Evolutionary conservation across 208 protist genomes (phyloP).

Genomic region (Herpetomonas samuelpessoai): DNA sequence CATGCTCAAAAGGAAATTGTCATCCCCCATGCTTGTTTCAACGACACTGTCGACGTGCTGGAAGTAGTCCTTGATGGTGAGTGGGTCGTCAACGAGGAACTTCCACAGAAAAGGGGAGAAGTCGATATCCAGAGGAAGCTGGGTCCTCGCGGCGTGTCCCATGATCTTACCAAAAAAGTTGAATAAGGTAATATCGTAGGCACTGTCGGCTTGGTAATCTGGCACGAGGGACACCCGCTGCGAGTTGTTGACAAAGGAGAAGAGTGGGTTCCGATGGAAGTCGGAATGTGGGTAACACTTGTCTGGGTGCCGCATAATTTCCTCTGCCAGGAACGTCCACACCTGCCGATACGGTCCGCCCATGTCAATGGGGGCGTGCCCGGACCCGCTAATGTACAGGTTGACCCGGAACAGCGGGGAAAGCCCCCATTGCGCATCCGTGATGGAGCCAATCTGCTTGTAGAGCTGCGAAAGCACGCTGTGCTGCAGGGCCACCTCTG

Average conservation of each 20-base stretch:
- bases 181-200: slow-evolving; percentile 77
- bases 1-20: slow-evolving; percentile 75
- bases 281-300: slow-evolving; percentile 81
- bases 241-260: slow-evolving; percentile 82
- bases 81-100: slow-evolving; percentile 83
- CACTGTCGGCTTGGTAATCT: slow-evolving; percentile 62
- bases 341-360: slow-evolving; percentile 88
- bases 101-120: slow-evolving; percentile 92
- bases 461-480: slow-evolving; percentile 85
- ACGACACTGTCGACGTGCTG: slow-evolving; percentile 85
- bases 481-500: slow-evolving; percentile 72
- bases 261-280: slow-evolving; percentile 86
- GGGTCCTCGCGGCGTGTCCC: slow-evolving; percentile 69
- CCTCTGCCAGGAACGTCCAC: slow-evolving; percentile 85
- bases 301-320: slow-evolving; percentile 88
- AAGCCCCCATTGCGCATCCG: slow-evolving; percentile 48
- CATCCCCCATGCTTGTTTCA: slow-evolving; percentile 71
- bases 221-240: slow-evolving; percentile 83
- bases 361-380: slow-evolving; percentile 82
- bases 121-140: slow-evolving; percentile 78
- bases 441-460: slow-evolving; percentile 81
- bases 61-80: slow-evolving; percentile 87
- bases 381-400: slow-evolving; percentile 70
- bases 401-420: slow-evolving; percentile 84
- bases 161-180: slow-evolving; percentile 91